Evolutionary conservation across 192 early-diverging fungal genomes (phyloP).

Genomic region (Mortierella hygrophila): DNA sequence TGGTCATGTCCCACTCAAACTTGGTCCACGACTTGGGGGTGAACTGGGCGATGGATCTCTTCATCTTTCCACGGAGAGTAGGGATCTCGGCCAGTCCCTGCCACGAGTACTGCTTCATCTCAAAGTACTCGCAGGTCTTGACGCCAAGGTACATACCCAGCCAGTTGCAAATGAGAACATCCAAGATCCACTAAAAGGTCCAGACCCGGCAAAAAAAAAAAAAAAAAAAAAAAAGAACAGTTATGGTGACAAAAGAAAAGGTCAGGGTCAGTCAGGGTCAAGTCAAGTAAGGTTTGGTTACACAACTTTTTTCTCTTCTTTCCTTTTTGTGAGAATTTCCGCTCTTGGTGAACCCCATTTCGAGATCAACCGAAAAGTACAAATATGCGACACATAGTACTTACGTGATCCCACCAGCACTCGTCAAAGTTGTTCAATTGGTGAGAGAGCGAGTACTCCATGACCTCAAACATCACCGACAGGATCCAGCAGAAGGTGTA

Average conservation of each 20-base stretch:
- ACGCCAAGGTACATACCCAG: slow-evolving; percentile 92
- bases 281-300: not conserved
- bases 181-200: slow-evolving; percentile 85
- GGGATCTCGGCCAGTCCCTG: slow-evolving; percentile 89
- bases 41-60: slow-evolving; percentile 91
- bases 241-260: not conserved
- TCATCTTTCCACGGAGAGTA: slow-evolving; percentile 87
- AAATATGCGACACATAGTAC: slow-evolving; percentile 17
- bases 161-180: slow-evolving; percentile 96
- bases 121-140: slow-evolving; percentile 97
- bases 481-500: slow-evolving; percentile 97
- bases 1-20: slow-evolving; percentile 92
- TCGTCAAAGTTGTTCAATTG: slow-evolving; percentile 98
- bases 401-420: slow-evolving; percentile 99
- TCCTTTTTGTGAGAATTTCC: not conserved
- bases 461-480: slow-evolving; percentile 93
- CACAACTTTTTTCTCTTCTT: not conserved
- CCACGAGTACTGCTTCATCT: slow-evolving; percentile 97
- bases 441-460: slow-evolving; percentile 96
- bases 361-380: not conserved
- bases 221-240: not conserved
- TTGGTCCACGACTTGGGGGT: slow-evolving; percentile 95
- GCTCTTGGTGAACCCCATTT: not conserved
- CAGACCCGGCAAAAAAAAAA: not conserved
- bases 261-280: not conserved